Percentiles rank a stretch among this genome's conserved stretches.
Conservation (phyloP, 768 basidiomycete genomes). For the Rhizopogon sp. region DNA sequence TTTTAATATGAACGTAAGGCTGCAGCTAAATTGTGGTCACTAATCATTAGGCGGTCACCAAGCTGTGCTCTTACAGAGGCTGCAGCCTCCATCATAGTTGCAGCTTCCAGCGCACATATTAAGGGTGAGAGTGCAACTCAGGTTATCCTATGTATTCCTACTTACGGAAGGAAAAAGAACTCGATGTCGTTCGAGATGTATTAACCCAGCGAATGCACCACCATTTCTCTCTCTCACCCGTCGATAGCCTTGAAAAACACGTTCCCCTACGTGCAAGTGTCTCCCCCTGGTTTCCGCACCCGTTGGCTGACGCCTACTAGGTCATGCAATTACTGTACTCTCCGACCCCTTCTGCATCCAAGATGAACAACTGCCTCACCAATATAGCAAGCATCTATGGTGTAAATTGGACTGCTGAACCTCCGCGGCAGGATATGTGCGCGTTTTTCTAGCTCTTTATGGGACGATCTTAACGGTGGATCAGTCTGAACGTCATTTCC, state of each 20-base stretch:
- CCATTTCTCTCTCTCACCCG: constrained; percentile 51
- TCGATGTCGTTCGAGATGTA: constrained; percentile 47
- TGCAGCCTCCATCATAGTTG: constrained; percentile 61
- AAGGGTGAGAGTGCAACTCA: constrained; percentile 40
- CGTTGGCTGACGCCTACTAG: constrained; percentile 18
- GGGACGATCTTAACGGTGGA: constrained; percentile 5
- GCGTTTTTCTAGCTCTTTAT: constrained; percentile 14
- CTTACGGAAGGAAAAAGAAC: constrained; percentile 36
- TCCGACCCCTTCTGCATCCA: constrained; percentile 49
- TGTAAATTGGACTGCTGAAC: constrained; percentile 60
- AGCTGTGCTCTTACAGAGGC: constrained; percentile 61
- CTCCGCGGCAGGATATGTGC: constrained; percentile 58
- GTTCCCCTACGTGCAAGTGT: constrained; percentile 47
- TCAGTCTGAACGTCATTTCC: constrained; percentile 41
- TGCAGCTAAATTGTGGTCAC: constrained; percentile 1
- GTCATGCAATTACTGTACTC: constrained; percentile 48
- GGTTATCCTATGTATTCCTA: no score
- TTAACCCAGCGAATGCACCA: constrained; percentile 53
- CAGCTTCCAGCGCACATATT: constrained; percentile 49
- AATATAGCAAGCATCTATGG: constrained; percentile 48
- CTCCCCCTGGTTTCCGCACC: background rate
- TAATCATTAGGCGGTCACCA: constrained; percentile 29
- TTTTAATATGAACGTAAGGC: background rate
- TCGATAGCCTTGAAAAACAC: constrained; percentile 43
- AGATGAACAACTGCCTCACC: constrained; percentile 51